These are phyloP conservation scores for Ganoderma lingzhi DNA, from an alignment of 1,284 basidiomycete species.

Conservation along the genomic window DNA sequence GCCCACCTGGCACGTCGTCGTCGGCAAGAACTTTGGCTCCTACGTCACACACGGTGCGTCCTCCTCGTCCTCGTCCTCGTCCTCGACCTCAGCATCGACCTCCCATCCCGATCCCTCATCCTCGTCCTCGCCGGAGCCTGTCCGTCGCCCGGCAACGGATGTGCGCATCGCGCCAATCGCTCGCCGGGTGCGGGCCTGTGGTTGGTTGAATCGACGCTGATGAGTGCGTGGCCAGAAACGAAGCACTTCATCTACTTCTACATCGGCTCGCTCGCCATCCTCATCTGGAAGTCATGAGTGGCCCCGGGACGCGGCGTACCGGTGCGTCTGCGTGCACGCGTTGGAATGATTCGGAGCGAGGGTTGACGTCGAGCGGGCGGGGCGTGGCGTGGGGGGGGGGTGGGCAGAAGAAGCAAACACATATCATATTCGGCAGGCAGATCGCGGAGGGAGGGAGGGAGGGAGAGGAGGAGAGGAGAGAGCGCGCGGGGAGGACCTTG, in stretches of 20 bases:
- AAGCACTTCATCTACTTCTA: constrained; percentile 99
- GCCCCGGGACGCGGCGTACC: not conserved
- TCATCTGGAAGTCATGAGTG: constrained; percentile 87
- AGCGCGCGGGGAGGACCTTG: not conserved
- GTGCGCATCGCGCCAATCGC: not conserved
- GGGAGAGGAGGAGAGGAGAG: not conserved
- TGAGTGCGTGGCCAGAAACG: constrained; percentile 70
- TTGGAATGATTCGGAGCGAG: not conserved
- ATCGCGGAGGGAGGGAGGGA: not conserved
- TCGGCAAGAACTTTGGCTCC: constrained; percentile 97
- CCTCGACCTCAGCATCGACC: too few relatives aligned
- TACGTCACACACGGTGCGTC: constrained; percentile 95
- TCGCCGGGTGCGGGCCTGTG: not conserved
- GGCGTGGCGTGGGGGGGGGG: too few relatives aligned
- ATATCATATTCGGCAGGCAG: not conserved
- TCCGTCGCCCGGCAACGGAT: not conserved
- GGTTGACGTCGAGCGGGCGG: not conserved
- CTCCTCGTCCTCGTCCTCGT: not conserved
- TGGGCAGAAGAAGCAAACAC: not conserved
- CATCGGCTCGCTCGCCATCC: constrained; percentile 87
- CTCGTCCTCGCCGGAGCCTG: not conserved
- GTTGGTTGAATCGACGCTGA: constrained; percentile 3
- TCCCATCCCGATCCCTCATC: not conserved
- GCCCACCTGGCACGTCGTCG: constrained; percentile 97
- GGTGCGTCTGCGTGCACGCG: not conserved